Conservation (phyloP, 495 filamentous ascomycete species). For the Penicillium arizonense region DNA sequence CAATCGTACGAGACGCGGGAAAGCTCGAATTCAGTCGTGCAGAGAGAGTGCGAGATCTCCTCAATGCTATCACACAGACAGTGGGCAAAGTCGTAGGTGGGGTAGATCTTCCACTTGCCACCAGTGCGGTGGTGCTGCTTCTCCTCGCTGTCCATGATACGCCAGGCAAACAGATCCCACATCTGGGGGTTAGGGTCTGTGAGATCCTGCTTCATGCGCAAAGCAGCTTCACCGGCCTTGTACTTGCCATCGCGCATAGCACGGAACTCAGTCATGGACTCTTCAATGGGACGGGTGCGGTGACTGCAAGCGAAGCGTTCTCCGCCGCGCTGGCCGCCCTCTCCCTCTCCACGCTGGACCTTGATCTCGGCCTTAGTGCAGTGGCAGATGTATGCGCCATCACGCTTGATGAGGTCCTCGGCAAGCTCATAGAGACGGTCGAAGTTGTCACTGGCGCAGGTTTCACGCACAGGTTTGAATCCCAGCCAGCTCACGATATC, state of each 20-base stretch:
- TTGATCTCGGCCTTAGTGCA: conserved; percentile 74
- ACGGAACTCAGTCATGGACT: conserved; percentile 79
- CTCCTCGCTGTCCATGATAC: conserved; percentile 54
- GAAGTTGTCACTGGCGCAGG: conserved; percentile 82
- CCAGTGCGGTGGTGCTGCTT: conserved; percentile 71
- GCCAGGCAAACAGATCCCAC: conserved; percentile 73
- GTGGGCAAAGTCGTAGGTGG: conserved; percentile 90
- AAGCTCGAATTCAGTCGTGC: conserved; percentile 81
- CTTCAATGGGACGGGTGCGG: conserved; percentile 68
- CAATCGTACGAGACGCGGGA: conserved; percentile 83
- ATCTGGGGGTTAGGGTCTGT: conserved; percentile 64
- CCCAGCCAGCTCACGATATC: conserved; percentile 82
- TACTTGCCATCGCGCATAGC: conserved; percentile 92
- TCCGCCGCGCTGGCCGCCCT: conserved; percentile 64
- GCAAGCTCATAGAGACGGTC: conserved; percentile 82
- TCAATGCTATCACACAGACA: conserved; percentile 89
- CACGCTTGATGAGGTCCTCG: conserved; percentile 74
- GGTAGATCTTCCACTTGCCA: conserved; percentile 78
- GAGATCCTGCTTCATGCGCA: conserved; percentile 82
- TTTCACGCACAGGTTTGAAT: conserved; percentile 74
- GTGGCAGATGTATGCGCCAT: conserved; percentile 77
- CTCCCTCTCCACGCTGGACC: conserved; percentile 73
- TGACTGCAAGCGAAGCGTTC: conserved; percentile 76
- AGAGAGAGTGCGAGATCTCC: conserved; percentile 83
- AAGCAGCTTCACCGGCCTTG: conserved; percentile 77